phyloP scores from a whole-genome alignment of 352 stramenopile genomes.

The Pseudoperonospora humuli region DNA sequence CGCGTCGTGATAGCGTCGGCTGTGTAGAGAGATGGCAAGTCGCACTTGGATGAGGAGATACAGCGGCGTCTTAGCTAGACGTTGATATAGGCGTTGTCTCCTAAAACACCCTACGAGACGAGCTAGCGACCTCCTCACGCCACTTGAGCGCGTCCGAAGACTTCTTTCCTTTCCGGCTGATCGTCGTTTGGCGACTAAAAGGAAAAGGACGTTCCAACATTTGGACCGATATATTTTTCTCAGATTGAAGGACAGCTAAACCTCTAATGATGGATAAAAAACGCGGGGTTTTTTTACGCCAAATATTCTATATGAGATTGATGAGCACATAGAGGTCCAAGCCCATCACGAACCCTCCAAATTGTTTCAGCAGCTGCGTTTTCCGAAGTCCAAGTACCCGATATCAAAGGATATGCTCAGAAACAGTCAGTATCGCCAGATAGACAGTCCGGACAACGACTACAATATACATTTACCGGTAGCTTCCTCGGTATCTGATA shows the following conservation, averaged over 20 bases:
- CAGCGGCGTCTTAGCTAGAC: constrained; percentile 1
- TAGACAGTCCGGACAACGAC: too few species aligned
- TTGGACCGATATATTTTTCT: constrained; percentile 8
- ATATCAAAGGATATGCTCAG: too few species aligned
- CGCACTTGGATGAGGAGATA: not conserved
- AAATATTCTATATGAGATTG: too few species aligned
- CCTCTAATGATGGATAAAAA: not conserved
- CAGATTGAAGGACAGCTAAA: constrained; percentile 1
- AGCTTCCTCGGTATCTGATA: too few species aligned
- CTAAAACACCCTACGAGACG: constrained; percentile 4
- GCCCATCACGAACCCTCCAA: too few species aligned
- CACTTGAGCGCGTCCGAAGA: constrained; percentile 8
- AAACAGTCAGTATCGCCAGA: too few species aligned
- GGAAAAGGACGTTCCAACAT: constrained; percentile 9
- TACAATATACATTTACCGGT: too few species aligned
- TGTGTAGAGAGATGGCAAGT: not conserved
- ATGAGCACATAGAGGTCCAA: too few species aligned
- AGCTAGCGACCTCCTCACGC: constrained; percentile 9
- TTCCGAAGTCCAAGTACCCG: too few species aligned
- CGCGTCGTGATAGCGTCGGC: constrained; percentile 3
- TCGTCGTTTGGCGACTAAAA: constrained; percentile 39
- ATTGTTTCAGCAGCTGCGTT: too few species aligned
- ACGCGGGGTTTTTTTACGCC: too few species aligned
- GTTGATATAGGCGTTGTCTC: not conserved
- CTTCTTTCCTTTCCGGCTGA: constrained; percentile 14